Conservation (phyloP, 345 rosid genomes). For the Microthlaspi erraticum region DNA sequence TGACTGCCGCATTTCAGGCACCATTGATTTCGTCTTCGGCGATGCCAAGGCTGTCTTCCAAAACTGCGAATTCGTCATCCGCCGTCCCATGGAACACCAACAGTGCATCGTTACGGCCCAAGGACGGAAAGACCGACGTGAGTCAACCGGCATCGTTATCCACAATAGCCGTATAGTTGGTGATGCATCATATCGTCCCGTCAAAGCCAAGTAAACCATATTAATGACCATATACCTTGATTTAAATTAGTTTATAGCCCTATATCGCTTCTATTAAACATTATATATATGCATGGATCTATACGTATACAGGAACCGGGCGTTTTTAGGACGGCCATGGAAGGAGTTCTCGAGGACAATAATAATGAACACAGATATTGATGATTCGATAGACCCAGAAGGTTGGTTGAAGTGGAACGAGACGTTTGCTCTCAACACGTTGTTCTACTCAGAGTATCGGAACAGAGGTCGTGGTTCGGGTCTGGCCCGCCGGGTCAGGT, state of each 20-base stretch:
- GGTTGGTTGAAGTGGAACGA: slow-evolving; percentile 78
- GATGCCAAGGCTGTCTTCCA: slow-evolving; percentile 67
- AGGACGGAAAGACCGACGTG: slow-evolving; percentile 56
- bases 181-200: slow-evolving; percentile 43
- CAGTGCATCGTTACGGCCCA: slow-evolving; percentile 69
- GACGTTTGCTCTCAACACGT: slow-evolving; percentile 53
- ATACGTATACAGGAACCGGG: slow-evolving; percentile 40
- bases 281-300: background rate
- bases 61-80: slow-evolving; percentile 62
- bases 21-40: slow-evolving; percentile 74
- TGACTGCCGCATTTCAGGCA: slow-evolving; percentile 69
- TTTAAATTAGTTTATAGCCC: too few relatives aligned
- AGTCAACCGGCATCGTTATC: slow-evolving; percentile 61
- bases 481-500: slow-evolving; percentile 50
- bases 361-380: slow-evolving; percentile 61
- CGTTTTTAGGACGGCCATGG: slow-evolving; percentile 82
- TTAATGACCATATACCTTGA: background rate
- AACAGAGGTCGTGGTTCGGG: slow-evolving; percentile 73
- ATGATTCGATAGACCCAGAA: slow-evolving; percentile 59
- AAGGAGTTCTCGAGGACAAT: slow-evolving; percentile 61
- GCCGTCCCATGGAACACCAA: slow-evolving; percentile 60
- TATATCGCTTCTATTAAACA: background rate
- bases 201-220: slow-evolving; percentile 46
- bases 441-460: slow-evolving; percentile 56
- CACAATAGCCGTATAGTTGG: slow-evolving; percentile 65